Base-by-base conservation (phyloP, 2,329 filamentous ascomycete species). In the Grosmannia penicillata region DNA sequence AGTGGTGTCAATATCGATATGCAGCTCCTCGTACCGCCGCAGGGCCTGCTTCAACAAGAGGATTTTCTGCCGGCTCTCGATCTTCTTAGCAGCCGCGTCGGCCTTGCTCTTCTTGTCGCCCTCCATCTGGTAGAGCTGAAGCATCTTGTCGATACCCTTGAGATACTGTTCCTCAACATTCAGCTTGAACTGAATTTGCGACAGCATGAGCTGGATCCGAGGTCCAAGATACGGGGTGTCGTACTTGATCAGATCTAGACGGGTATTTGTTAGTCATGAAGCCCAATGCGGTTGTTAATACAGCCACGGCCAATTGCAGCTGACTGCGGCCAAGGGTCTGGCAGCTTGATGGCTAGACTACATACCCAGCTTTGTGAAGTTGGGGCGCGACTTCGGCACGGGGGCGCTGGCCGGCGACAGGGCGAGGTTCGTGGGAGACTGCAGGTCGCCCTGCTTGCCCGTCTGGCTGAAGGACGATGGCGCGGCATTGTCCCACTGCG, bases 111-210 rank as follows among this genome's bases (percentile, higher is more conserved):
- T 95, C 50, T 87, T 78, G 56, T 98, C 91, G 23, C 91, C 89
- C 58, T 96, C 91, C 72, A 96, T 91, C 55, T 91, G 79, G 56
- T 98, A 98, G 26, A 98, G 68, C 56, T 91, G 85, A 33, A 95
- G 84, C 91, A 98, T 96, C 66, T 98, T 98, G 61, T 98, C 91
- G 50, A 98, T 91, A 45, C 91, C 91, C 54, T 93, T 93, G 48
- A 96, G 86, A 61, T 98, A 98, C 61, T 98, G 91, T 56, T 95
- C 93, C 58, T 98, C 91, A 22, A 98, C 91, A 48, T 91, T 94
- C 44, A 98, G 72, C 65, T 98, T 98, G 67, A 98, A 98, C 60
- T 96, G 86, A 46, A 98, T 79, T 59, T 98, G 91, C 34, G 91
- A 93, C 53, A 98, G 68, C 91, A 98, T 98, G 53, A 96, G 82